phyloP scores from a whole-genome alignment of 1,139 yeast species.

The Pichia sp. region DNA sequence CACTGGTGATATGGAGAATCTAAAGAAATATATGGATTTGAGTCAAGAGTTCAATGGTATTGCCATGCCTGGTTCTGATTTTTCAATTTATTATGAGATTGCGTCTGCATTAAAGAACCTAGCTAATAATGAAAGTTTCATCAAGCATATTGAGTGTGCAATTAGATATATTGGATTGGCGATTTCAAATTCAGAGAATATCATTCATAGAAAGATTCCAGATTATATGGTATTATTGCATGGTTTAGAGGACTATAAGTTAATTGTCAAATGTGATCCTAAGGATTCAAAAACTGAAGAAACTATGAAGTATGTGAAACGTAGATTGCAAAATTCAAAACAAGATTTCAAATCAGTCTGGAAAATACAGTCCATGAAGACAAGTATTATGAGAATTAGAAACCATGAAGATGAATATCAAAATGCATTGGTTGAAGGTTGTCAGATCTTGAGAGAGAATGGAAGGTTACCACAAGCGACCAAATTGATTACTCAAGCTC shows the following conservation, averaged over 20 bases:
- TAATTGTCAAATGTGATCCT: slow-evolving; percentile 26
- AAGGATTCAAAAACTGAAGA: slow-evolving; percentile 17
- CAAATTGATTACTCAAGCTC: slow-evolving; percentile 67
- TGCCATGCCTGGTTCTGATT: slow-evolving; percentile 45
- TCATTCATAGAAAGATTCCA: slow-evolving; percentile 46
- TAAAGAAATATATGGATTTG: slow-evolving; percentile 56
- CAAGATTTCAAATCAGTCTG: slow-evolving; percentile 64
- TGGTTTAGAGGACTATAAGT: slow-evolving; percentile 61
- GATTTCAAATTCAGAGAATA: slow-evolving; percentile 54
- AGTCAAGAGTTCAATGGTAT: slow-evolving; percentile 39
- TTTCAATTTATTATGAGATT: slow-evolving; percentile 60
- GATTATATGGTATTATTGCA: slow-evolving; percentile 60
- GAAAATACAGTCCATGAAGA: slow-evolving; percentile 57
- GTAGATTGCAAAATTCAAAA: slow-evolving; percentile 50
- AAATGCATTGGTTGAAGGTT: slow-evolving; percentile 56
- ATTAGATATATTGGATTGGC: slow-evolving; percentile 57
- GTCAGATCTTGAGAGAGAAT: slow-evolving; percentile 67
- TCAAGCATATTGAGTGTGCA: slow-evolving; percentile 47
- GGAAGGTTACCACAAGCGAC: slow-evolving; percentile 75
- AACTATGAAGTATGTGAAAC: slow-evolving; percentile 19
- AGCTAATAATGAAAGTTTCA: slow-evolving; percentile 35
- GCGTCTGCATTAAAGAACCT: slow-evolving; percentile 55
- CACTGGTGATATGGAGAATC: slow-evolving; percentile 51
- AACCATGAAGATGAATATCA: slow-evolving; percentile 42
- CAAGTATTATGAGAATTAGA: slow-evolving; percentile 48